phyloP scores from a whole-genome alignment of 2,329 filamentous ascomycete genomes.

The Beauveria pseudobassiana region DNA sequence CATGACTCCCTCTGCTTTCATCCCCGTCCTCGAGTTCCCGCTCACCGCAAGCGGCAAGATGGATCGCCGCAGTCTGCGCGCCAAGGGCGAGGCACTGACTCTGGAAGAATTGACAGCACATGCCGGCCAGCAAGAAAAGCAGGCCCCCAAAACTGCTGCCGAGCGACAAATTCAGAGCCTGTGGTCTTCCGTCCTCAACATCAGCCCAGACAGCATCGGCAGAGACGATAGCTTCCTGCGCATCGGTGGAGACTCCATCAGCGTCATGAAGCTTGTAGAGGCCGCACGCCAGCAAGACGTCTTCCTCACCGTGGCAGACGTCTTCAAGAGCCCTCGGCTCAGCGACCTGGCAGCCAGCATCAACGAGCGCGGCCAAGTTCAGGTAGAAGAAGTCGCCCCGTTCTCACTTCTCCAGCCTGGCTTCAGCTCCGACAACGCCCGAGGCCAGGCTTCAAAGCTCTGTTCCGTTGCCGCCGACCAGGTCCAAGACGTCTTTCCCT shows the following conservation, averaged over 20 bases:
- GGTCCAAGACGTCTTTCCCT: slow-evolving; percentile 1
- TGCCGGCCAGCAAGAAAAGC: slow-evolving; percentile 9
- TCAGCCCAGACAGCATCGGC: slow-evolving; percentile 22
- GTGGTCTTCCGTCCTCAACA: slow-evolving; percentile 35
- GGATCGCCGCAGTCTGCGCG: slow-evolving; percentile 9
- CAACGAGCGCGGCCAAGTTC: not conserved
- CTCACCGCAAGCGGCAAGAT: slow-evolving; percentile 10
- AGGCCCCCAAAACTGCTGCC: not conserved
- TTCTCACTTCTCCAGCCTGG: slow-evolving; percentile 1
- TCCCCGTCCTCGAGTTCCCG: slow-evolving; percentile 4
- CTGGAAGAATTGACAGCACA: not conserved
- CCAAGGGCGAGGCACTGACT: slow-evolving; percentile 7
- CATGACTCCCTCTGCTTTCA: slow-evolving; percentile 16
- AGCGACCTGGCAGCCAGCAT: slow-evolving; percentile 17
- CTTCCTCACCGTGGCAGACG: slow-evolving; percentile 24
- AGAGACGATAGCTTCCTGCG: slow-evolving; percentile 28
- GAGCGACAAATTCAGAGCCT: slow-evolving; percentile 20
- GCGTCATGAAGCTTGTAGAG: slow-evolving; percentile 36
- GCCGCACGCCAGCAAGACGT: slow-evolving; percentile 24
- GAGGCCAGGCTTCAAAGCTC: not conserved
- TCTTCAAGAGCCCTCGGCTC: slow-evolving; percentile 24
- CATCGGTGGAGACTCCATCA: slow-evolving; percentile 37
- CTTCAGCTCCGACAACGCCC: not conserved
- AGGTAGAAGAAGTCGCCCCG: not conserved
- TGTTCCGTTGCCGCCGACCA: not conserved